Conservation (phyloP, 768 basidiomycete genomes). For the Rossbeevera mucosa region DNA sequence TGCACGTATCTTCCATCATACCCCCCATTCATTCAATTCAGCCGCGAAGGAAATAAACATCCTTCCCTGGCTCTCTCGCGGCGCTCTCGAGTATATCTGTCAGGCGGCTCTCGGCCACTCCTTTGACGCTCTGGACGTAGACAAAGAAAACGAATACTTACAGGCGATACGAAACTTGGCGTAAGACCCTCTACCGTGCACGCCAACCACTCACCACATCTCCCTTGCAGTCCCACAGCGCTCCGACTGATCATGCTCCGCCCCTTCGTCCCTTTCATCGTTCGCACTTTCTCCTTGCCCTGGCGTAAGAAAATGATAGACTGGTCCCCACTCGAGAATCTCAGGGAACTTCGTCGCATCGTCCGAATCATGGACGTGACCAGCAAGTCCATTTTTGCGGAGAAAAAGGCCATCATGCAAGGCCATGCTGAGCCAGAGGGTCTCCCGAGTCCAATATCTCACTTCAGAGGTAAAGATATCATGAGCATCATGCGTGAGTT, state of each 20-base stretch:
- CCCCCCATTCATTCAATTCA: slow-evolving; percentile 6
- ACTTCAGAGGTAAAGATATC: slow-evolving; percentile 30
- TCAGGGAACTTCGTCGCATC: slow-evolving; percentile 25
- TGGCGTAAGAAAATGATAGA: slow-evolving; percentile 34
- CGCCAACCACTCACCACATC: background rate
- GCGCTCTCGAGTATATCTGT: slow-evolving; percentile 35
- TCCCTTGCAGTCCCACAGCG: slow-evolving; percentile 19
- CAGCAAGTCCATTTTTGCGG: slow-evolving; percentile 23
- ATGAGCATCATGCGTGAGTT: slow-evolving; percentile 39
- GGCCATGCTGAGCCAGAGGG: slow-evolving; percentile 7
- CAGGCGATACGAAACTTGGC: slow-evolving; percentile 28
- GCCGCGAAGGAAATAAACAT: slow-evolving; percentile 31
- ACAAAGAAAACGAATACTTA: slow-evolving; percentile 25
- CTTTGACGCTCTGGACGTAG: slow-evolving; percentile 27
- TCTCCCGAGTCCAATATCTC: slow-evolving; percentile 7
- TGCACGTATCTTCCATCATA: background rate
- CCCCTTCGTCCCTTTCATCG: slow-evolving; percentile 29
- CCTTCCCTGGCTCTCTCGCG: slow-evolving; percentile 30
- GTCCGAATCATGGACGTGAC: slow-evolving; percentile 29
- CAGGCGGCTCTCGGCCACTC: slow-evolving; percentile 33
- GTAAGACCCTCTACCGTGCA: slow-evolving; percentile 18
- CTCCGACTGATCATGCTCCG: slow-evolving; percentile 28
- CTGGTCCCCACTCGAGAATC: slow-evolving; percentile 28
- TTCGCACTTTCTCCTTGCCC: slow-evolving; percentile 25
- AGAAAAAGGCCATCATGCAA: slow-evolving; percentile 27